Conservation (phyloP, 2,329 filamentous ascomycete species). For the Parascedosporium putredinis region DNA sequence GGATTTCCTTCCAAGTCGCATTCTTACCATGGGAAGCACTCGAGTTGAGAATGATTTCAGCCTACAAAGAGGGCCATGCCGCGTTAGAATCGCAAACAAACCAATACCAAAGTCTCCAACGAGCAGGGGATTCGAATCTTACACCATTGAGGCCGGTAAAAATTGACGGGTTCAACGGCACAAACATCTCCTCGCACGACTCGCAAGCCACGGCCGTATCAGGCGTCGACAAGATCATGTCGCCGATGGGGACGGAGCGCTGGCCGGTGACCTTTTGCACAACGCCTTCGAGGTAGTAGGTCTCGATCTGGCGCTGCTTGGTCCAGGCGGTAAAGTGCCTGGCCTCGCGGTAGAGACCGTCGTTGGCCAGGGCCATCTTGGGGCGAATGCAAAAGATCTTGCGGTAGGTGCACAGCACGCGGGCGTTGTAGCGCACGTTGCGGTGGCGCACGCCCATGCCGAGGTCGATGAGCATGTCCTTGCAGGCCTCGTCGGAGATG, state of each 20-base stretch:
- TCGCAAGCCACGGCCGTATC: conserved; percentile 30
- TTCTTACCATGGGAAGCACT: conserved; percentile 19
- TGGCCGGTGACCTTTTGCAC: conserved; percentile 21
- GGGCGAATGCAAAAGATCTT: conserved; percentile 14
- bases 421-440: conserved; percentile 26
- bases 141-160: conserved; percentile 55
- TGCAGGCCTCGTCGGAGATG: conserved; percentile 19
- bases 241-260: conserved; percentile 28
- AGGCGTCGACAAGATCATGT: conserved; percentile 25
- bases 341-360: conserved; percentile 28
- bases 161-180: conserved; percentile 32
- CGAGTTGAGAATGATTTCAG: conserved; percentile 19
- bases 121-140: background rate
- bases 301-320: conserved; percentile 23
- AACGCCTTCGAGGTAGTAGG: conserved; percentile 25
- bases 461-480: conserved; percentile 22
- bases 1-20: background rate
- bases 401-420: conserved; percentile 23
- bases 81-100: background rate
- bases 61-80: background rate
- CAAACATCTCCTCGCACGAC: conserved; percentile 28
- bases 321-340: conserved; percentile 31
- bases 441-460: conserved; percentile 22
- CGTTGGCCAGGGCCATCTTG: conserved; percentile 23
- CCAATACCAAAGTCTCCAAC: too few relatives aligned